Evolutionary conservation across 2,329 filamentous ascomycete species (phyloP).

Genomic region (Aspergillus transmontanensis): DNA sequence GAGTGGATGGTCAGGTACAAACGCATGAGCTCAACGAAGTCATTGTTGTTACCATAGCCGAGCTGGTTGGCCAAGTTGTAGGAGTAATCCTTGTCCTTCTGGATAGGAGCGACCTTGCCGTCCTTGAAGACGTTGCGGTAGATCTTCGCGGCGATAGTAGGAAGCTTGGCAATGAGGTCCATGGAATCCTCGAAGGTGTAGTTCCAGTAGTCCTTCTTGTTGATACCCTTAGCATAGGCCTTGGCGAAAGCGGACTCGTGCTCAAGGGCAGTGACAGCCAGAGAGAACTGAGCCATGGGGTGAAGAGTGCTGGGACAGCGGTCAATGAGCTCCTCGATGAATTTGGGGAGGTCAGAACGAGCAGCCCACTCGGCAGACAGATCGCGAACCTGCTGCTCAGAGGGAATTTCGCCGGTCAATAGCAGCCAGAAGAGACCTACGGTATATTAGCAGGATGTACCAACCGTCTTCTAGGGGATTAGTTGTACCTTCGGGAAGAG

Average conservation of each 20-base stretch:
- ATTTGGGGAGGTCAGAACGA: slow-evolving; percentile 94
- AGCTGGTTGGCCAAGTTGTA: slow-evolving; percentile 99
- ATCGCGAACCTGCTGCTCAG: slow-evolving; percentile 96
- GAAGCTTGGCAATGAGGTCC: slow-evolving; percentile 99
- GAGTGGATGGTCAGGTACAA: slow-evolving; percentile 99
- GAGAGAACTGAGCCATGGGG: slow-evolving; percentile 99
- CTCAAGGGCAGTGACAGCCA: slow-evolving; percentile 97
- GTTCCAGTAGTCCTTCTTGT: slow-evolving; percentile 99
- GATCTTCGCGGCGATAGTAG: slow-evolving; percentile 96
- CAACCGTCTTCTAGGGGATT: background rate
- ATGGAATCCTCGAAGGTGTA: slow-evolving; percentile 99
- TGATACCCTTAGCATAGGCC: slow-evolving; percentile 97
- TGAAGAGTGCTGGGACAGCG: slow-evolving; percentile 98
- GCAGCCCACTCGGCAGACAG: slow-evolving; percentile 99
- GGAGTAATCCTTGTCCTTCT: slow-evolving; percentile 99
- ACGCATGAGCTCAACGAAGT: slow-evolving; percentile 98
- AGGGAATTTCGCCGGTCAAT: slow-evolving; percentile 94
- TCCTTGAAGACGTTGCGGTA: slow-evolving; percentile 99
- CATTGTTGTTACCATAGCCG: slow-evolving; percentile 89
- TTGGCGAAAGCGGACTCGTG: slow-evolving; percentile 97
- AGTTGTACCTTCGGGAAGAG: slow-evolving; percentile 79
- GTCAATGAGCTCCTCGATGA: slow-evolving; percentile 99
- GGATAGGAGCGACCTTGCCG: slow-evolving; percentile 91
- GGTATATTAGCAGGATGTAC: slow-evolving; percentile 17
- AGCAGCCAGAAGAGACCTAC: slow-evolving; percentile 98